Base-by-base conservation (phyloP, 2,329 filamentous ascomycete species). In the Pezicula radicicola region DNA sequence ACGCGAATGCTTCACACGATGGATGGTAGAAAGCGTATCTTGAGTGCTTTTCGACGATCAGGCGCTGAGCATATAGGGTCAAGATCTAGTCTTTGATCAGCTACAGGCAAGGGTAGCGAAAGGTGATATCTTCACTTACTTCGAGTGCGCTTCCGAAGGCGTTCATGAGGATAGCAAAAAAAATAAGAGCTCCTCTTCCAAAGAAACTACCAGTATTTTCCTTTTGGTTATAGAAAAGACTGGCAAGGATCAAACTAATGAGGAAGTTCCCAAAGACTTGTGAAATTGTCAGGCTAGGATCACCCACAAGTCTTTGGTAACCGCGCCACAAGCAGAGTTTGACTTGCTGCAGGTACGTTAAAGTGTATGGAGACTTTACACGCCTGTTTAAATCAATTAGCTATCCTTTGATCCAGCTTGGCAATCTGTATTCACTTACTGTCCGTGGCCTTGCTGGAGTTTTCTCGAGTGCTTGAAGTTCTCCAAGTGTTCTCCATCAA, bases 1-100 rank as follows among this genome's bases (percentile, higher is more conserved):
- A 60, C 2, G 56, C 57, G 18, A 53, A 25, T 13, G 91, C 89
- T 76, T 97, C 91, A 15, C 91, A 88, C 9, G 88, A 91, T 0
- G 92, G 91, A 63, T 96, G 92, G 63, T 96, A 96, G 16, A 96
- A 78, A 16, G 91, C 91, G 66, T 96, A 96, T 52, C 88, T 84
- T 51, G 79, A 74, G 62, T 97, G 92, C 68, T 96, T 96, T 66
- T 96, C 91, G 54, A 97, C 90, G 61, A 96, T 96, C 1, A 89
- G 88, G 35, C 92, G 87, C 80, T 96, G 91, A 2, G 89, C 83
- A 66, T 94, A 97, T 4, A 96, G 78, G 0, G 89, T 91, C 33
- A 94, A 70, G 66, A 96, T 94, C 77, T 87, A 88, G 72, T 16
- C 83, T 75, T 53, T 3, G 4, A 27, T 59, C 46, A 55, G 49